These are phyloP conservation scores for Fomitiporia mediterranea DNA, from an alignment of 1,284 basidiomycete genomes.

Conservation along the genomic window DNA sequence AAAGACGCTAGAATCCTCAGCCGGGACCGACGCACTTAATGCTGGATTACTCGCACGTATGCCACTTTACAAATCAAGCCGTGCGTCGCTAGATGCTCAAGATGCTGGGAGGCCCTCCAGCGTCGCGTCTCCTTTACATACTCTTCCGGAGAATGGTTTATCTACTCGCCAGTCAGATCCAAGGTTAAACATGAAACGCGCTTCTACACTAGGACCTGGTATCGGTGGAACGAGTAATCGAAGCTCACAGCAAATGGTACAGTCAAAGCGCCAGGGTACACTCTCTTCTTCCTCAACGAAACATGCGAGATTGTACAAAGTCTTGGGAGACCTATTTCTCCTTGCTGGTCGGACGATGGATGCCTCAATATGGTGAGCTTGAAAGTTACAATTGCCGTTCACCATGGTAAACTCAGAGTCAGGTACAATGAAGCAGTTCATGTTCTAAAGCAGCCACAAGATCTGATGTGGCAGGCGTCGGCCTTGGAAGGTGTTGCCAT, in stretches of 20 bases:
- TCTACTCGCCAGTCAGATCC: conserved; percentile 5
- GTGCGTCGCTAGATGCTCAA: conserved; percentile 4
- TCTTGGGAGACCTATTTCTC: conserved; percentile 85
- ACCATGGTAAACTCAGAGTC: conserved; percentile 24
- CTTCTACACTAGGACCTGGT: conserved; percentile 42
- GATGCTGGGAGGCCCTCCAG: conserved; percentile 4
- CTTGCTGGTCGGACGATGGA: conserved; percentile 79
- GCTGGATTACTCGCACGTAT: conserved; percentile 31
- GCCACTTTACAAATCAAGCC: conserved; percentile 8
- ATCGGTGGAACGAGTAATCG: conserved; percentile 35
- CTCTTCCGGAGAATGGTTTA: conserved; percentile 4
- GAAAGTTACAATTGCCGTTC: conserved; percentile 1
- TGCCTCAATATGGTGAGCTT: conserved; percentile 67
- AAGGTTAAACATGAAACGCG: conserved; percentile 43
- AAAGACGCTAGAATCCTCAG: conserved; percentile 32
- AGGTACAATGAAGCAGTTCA: conserved; percentile 84
- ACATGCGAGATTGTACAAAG: conserved; percentile 77
- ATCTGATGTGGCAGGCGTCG: conserved; percentile 83
- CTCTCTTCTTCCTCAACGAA: conserved; percentile 61
- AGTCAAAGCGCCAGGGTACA: conserved; percentile 51
- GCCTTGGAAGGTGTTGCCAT: conserved; percentile 81
- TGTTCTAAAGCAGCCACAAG: conserved; percentile 65
- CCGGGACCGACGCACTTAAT: conserved; percentile 33
- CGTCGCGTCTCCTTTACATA: conserved; percentile 4
- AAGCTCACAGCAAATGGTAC: conserved; percentile 44